These are phyloP conservation scores for Ceratobasidium sp. DNA, from an alignment of 1,284 basidiomycete genomes.

Conservation along the genomic window DNA sequence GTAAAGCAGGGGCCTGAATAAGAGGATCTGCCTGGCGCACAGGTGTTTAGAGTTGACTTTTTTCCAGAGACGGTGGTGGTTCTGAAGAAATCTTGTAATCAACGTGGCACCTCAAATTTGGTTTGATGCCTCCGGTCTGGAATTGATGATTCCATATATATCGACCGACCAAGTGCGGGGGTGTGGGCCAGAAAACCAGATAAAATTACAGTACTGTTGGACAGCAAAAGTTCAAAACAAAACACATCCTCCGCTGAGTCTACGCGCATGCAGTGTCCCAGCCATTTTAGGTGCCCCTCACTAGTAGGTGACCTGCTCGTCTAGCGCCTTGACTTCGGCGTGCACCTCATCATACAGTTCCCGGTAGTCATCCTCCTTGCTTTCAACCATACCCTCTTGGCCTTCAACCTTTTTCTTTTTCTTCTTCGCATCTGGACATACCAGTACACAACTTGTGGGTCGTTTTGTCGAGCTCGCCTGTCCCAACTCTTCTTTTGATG, in stretches of 20 bases:
- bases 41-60: slow-evolving; percentile 32
- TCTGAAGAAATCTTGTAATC: slow-evolving; percentile 37
- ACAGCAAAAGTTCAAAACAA: slow-evolving; percentile 26
- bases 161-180: slow-evolving; percentile 1
- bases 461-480: slow-evolving; percentile 97
- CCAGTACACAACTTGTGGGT: slow-evolving; percentile 97
- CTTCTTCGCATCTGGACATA: slow-evolving; percentile 82
- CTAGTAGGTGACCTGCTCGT: slow-evolving; percentile 77
- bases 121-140: background rate
- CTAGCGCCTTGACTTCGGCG: slow-evolving; percentile 86
- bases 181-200: background rate
- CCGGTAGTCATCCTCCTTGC: slow-evolving; percentile 83
- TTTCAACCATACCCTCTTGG: slow-evolving; percentile 69
- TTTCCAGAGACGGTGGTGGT: slow-evolving; percentile 29
- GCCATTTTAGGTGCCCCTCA: slow-evolving; percentile 10
- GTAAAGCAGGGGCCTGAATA: slow-evolving; percentile 18
- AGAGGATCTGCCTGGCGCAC: slow-evolving; percentile 24
- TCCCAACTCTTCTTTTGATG: slow-evolving; percentile 94
- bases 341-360: slow-evolving; percentile 88
- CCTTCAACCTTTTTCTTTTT: slow-evolving; percentile 71
- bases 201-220: slow-evolving; percentile 37
- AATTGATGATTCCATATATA: slow-evolving; percentile 23
- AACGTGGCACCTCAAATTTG: slow-evolving; percentile 43
- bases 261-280: background rate
- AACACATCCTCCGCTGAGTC: background rate